phyloP scores from a whole-genome alignment of 1,139 yeast genomes.

The Kurtzmaniella quercitrusa region DNA sequence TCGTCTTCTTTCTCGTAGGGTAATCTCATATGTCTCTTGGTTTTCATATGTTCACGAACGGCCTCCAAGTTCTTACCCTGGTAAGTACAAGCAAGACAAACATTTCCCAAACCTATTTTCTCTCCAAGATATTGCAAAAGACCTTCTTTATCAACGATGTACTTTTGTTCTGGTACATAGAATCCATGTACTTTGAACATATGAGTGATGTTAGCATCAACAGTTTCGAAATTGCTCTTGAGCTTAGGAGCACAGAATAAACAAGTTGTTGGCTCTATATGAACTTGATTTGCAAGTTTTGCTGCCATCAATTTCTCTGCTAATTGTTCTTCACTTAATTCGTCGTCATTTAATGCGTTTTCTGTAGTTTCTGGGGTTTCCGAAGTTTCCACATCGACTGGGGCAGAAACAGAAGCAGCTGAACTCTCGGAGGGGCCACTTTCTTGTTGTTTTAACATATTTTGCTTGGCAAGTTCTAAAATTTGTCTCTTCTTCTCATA shows the following conservation, averaged over 20 bases:
- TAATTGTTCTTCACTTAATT: conserved; percentile 35
- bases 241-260: conserved; percentile 65
- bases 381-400: conserved; percentile 11
- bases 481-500: conserved; percentile 59
- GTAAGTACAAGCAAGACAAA: conserved; percentile 79
- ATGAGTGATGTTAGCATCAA: conserved; percentile 68
- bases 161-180: conserved; percentile 78
- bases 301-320: conserved; percentile 52
- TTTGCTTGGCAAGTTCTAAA: conserved; percentile 56
- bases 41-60: conserved; percentile 83
- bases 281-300: conserved; percentile 58
- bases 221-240: conserved; percentile 27
- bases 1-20: conserved; percentile 88
- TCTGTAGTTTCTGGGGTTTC: conserved; percentile 10
- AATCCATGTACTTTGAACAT: conserved; percentile 79
- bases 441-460: conserved; percentile 32
- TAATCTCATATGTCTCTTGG: conserved; percentile 81
- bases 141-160: conserved; percentile 66
- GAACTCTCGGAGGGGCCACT: conserved; percentile 12
- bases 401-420: conserved; percentile 8
- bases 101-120: conserved; percentile 78
- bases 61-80: conserved; percentile 83
- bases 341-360: conserved; percentile 14
- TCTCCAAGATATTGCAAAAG: conserved; percentile 73
- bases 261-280: conserved; percentile 71